These are phyloP conservation scores for Tylopilus sp. DNA, from an alignment of 768 basidiomycete species.

Conservation along the genomic window DNA sequence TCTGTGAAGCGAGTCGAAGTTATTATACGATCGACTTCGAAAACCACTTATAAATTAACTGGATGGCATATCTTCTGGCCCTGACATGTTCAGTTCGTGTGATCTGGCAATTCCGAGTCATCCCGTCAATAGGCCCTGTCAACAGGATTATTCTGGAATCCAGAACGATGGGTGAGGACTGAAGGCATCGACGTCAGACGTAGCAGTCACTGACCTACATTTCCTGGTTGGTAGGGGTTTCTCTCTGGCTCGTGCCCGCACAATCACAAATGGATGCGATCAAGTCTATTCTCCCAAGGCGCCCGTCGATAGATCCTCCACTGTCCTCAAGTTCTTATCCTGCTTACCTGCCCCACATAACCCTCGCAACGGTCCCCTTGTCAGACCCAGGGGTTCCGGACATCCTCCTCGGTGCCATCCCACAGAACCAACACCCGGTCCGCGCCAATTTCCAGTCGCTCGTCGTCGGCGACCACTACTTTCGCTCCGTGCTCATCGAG, in stretches of 20 bases:
- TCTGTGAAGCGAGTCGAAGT: not conserved
- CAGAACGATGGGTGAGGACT: conserved; percentile 22
- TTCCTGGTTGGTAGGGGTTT: conserved; percentile 47
- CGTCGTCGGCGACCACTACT: conserved; percentile 59
- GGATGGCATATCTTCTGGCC: not conserved
- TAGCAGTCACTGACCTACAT: not conserved
- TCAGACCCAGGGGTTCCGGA: not conserved
- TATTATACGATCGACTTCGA: not conserved
- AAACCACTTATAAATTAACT: conserved; percentile 8
- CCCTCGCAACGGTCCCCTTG: conserved; percentile 48
- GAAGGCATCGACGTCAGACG: not conserved
- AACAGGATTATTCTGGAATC: not conserved
- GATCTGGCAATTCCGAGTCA: not conserved
- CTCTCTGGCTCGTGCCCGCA: conserved; percentile 71
- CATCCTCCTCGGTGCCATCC: conserved; percentile 40
- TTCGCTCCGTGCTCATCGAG: conserved; percentile 64
- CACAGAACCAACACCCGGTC: conserved; percentile 34
- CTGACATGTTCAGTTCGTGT: not conserved
- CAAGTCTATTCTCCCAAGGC: conserved; percentile 45
- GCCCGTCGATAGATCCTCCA: conserved; percentile 11
- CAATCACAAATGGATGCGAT: conserved; percentile 42
- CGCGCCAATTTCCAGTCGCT: conserved; percentile 50
- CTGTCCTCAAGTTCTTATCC: conserved; percentile 50
- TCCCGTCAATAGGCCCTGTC: not conserved
- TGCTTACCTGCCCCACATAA: conserved; percentile 65